Evolutionary conservation across 331 rosid species (phyloP), one percentile per base, ranked within the genome.

Genomic region (Saraca asoca): DNA sequence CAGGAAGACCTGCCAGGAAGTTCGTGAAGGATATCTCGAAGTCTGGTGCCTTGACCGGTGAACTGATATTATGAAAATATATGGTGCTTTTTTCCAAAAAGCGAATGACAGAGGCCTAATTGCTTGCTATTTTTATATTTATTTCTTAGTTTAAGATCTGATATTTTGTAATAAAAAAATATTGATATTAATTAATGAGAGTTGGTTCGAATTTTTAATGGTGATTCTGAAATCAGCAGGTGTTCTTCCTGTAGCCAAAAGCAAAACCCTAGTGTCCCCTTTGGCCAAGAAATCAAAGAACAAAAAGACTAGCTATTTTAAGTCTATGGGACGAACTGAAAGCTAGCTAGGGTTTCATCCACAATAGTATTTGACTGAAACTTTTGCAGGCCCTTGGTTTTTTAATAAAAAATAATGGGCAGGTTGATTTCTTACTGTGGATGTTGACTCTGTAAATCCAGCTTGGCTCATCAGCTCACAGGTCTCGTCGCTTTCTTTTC

Each of bases 301-400:
- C n/a, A n/a, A n/a, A n/a, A 54, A 15, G 34, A 68, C 73, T 68
- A 52, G 64, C 39, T 14, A 5, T 45, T 52, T 24, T 41, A 54
- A 24, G 62, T 62, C 11, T 49, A 56, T 18, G 37, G 52, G 17
- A 53, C 38, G 24, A 50, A 41, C 57, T 12, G 38, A 45, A 44
- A 63, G 58, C 34, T 34, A 66, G 60, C 75, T 82, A 81, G 87
- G 91, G 86, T 77, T 88, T 81, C 62, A 52, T 29, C 62, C 15
- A 11, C 13, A 12, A 3, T 43, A n/a, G 5, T 59, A 52, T 72
- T 79, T 67, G 74, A 72, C 86, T 71, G 82, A 66, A 62, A 62
- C 72, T 75, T 73, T 59, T 68, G 70, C 72, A 70, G 65, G 72
- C 78, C 83, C 75, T 72, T 70, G 1, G 31, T 24, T 24, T 24